Percentiles rank a stretch among this genome's conserved stretches.
Evolutionary conservation across 1,139 yeast species (phyloP).

Genomic region (Candida pseudoviswanathii): DNA sequence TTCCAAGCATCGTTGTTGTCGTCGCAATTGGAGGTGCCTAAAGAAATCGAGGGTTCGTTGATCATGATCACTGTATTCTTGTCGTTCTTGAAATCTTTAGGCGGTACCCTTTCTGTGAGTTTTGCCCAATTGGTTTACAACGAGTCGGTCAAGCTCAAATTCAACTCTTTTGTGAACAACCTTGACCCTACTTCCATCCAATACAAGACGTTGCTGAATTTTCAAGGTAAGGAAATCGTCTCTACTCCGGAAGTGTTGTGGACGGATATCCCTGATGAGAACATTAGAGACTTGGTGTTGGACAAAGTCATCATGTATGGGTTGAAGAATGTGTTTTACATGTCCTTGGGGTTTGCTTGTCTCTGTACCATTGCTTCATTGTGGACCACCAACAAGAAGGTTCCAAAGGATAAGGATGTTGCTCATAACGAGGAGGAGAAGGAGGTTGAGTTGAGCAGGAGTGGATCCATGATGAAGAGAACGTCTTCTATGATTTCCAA

Average conservation of each 20-base stretch:
- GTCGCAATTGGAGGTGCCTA: constrained; percentile 58
- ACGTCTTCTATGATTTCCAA: neutral
- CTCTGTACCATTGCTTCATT: constrained; percentile 29
- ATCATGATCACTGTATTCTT: constrained; percentile 51
- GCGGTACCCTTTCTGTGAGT: constrained; percentile 51
- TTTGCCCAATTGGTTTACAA: constrained; percentile 50
- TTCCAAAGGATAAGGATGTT: constrained; percentile 28
- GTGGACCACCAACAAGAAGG: constrained; percentile 38
- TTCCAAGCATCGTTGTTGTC: constrained; percentile 55
- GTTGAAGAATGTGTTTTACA: constrained; percentile 42
- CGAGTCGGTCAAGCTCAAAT: constrained; percentile 25
- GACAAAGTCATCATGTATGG: constrained; percentile 37
- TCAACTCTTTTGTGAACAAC: constrained; percentile 18
- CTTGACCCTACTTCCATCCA: constrained; percentile 20
- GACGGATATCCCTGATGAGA: constrained; percentile 22
- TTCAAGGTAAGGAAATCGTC: constrained; percentile 24
- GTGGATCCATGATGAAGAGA: neutral
- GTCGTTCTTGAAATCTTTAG: constrained; percentile 48
- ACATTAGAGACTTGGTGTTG: constrained; percentile 24
- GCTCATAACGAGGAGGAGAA: constrained; percentile 5
- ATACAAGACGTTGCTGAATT: constrained; percentile 18
- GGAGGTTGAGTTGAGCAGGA: neutral
- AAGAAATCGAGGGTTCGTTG: constrained; percentile 47
- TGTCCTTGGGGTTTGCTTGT: constrained; percentile 35
- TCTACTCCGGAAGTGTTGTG: constrained; percentile 32